A percentile compares a stretch with the other conserved stretches of the same genome.
Conservation (phyloP, 148 eudicot genomes). For the Chenopodium berlandieri region DNA sequence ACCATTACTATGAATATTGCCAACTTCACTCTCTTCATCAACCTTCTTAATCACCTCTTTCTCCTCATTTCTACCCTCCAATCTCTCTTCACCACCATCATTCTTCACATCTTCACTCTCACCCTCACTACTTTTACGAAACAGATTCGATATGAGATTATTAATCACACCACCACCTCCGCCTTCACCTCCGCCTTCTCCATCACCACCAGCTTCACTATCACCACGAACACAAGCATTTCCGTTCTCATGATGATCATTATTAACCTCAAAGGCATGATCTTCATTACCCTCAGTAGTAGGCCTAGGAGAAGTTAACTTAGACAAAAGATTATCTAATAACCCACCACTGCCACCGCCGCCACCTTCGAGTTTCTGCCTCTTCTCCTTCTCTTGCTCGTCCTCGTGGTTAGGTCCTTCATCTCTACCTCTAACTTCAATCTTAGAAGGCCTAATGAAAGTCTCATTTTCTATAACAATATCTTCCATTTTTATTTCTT, state of each 20-base stretch:
- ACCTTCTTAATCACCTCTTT: background rate
- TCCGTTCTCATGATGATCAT: background rate
- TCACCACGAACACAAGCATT: background rate
- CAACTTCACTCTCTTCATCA: slow-evolving; percentile 8
- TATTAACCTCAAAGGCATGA: slow-evolving; percentile 1
- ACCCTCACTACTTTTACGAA: slow-evolving; percentile 14
- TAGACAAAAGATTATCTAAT: slow-evolving; percentile 27
- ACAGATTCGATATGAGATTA: slow-evolving; percentile 19
- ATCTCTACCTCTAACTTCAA: slow-evolving; percentile 20
- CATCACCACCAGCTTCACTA: background rate
- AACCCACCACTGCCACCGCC: slow-evolving; percentile 9
- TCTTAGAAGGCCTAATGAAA: background rate
- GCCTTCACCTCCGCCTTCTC: background rate
- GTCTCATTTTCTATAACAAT: slow-evolving; percentile 3
- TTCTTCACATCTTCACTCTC: background rate
- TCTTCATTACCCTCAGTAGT: background rate
- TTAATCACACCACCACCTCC: slow-evolving; percentile 26
- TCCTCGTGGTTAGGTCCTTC: slow-evolving; percentile 13
- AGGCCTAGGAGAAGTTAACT: slow-evolving; percentile 22
- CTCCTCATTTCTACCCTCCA: background rate
- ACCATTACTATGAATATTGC: background rate
- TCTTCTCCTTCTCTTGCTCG: slow-evolving; percentile 21
- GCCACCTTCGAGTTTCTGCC: slow-evolving; percentile 17
- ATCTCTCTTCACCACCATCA: background rate
- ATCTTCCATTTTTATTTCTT: slow-evolving; percentile 27